Base-by-base conservation (phyloP, 257 asterid species). In the Buddleja alternifolia region DNA sequence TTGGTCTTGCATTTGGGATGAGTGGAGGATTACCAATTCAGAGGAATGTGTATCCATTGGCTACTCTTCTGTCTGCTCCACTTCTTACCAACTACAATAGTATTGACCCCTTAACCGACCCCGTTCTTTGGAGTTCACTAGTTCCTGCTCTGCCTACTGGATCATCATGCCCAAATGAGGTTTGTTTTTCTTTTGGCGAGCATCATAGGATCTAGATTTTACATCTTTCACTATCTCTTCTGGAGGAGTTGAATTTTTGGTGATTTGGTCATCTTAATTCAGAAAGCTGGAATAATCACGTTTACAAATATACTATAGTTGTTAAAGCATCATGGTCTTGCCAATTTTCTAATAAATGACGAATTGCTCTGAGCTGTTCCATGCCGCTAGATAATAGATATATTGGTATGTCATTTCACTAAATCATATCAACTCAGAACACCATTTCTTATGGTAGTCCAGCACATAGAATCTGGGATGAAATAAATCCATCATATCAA, bases 71-170 rank as follows among this genome's bases (percentile, higher is more conserved):
- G 66, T 84, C 98, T 10, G 94, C 95, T 59, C 96, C 96, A 21
- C 96, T 88, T 69, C 74, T 83, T 55, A 88, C 95, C 70, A 88
- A 69, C 82, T 90, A 88, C 71, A 93, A 41, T 71, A 54, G 81
- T 44, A 82, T 90, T 65, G 97, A 93, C 75, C 78, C 94, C 52
- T 80, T 93, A 67, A 50, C 92, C 52, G 98, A 90, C 48, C 95
- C 97, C 58, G 81, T 76, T 59, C 90, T 87, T 72, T 93, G 98
- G 98, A 76, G 89, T 52, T 80, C 93, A 73, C 85, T 93, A 32
- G 83, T 83, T 64, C 87, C 96, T 16, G 85, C 67, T 66, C 90
- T 86, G 75, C 89, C 96, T 66, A 39, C 81, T 20, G 97, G 92
- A 68, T 81, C 98, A 75, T 86, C 96, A 45, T 82, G 68, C 65